Base-by-base conservation (phyloP, 2,329 filamentous ascomycete genomes). In the Cadophora sp. region DNA sequence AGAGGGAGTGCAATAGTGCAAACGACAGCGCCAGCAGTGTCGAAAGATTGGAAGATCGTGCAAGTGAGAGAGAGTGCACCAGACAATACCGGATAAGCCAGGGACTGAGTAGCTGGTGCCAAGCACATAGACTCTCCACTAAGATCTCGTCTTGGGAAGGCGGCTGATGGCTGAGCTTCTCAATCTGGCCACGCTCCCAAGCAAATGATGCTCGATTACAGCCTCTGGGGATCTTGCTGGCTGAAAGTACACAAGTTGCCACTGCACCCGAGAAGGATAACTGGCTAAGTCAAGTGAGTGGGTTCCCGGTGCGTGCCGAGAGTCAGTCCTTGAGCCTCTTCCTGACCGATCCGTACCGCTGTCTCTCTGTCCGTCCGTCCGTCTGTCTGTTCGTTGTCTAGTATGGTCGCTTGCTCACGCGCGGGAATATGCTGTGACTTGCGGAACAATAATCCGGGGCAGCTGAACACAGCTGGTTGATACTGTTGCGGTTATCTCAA, bases 81-180 rank as follows among this genome's bases (percentile, higher is more conserved):
- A 62, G 64, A 65, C 37, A 67, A 46, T 37, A 50, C 48, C 67
- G 22, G 55, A 62, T 29, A 53, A 8, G 50, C 3, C 24, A 58
- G 55, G 43, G 51, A 55, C 26, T 8, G 62, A 46, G 31, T 24
- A 68, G 70, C 66, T 69, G 65, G 55, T 51, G 59, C 62, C 61
- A 67, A 67, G 67, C 26, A 16, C n/a, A 40, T 29, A 16, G 60
- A 9, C 61, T 19, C 60, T 68, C 71, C 72, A 73, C 65, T 68
- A 24, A 70, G 66, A 68, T 66, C 63, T 67, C 66, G 68, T 62
- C 58, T 67, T 69, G 66, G 62, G 50, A 53, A 70, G 62, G 68
- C 69, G 70, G 69, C 71, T 73, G 73, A 73, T 73, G 68, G 70
- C 67, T 73, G 69, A 64, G 48, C 50, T 65, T 64, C 69, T 71